Evolutionary conservation across 495 filamentous ascomycete species (phyloP), one percentile per base, ranked within the genome.

Genomic region (Aspergillus conjunctus): DNA sequence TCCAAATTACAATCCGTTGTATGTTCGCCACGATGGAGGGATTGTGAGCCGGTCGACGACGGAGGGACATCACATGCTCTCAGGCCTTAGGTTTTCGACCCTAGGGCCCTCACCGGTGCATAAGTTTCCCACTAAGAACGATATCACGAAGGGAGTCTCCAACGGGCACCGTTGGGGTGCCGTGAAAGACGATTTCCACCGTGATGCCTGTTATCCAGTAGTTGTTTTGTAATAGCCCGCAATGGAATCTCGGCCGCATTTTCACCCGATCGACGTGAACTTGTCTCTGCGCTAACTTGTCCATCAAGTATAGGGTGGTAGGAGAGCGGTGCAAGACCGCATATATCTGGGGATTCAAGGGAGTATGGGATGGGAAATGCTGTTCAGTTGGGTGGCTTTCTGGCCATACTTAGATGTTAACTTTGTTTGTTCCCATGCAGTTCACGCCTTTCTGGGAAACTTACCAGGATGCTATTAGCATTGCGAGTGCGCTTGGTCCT

Each of bases 391-490:
- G 81, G 61, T 74, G 43, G 53, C 64, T 0, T 53, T 81, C 15
- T 83, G 81, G 81, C 73, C 82, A 9, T 76, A 75, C 39, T 72
- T 72, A 32, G 77, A 81, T 57, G 61, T 73, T 37, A 76, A 81
- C 60, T 81, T 80, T 61, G 4, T 58, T 49, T 21, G 31, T 58
- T 8, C 50, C 49, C 0, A 22, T 58, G 10, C 64, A 65, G 2
- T 80, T 68, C 43, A 59, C 81, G 7, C 74, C 79, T 10, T 75
- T 79, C 64, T 58, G 68, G 26, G 62, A 81, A 4, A n/a, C 60
- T 83, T n/a, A 69, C 74, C 1, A 82, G 79, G 79, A 64, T 77
- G 11, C 66, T 81, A 7, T 74, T 21, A 81, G 80, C 45, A 66
- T 82, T 11, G 64, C 74, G 0, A 75, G 71, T n/a, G 73, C 73